Conservation (phyloP, 1,284 basidiomycete species). For the Ustilago trichophora region DNA sequence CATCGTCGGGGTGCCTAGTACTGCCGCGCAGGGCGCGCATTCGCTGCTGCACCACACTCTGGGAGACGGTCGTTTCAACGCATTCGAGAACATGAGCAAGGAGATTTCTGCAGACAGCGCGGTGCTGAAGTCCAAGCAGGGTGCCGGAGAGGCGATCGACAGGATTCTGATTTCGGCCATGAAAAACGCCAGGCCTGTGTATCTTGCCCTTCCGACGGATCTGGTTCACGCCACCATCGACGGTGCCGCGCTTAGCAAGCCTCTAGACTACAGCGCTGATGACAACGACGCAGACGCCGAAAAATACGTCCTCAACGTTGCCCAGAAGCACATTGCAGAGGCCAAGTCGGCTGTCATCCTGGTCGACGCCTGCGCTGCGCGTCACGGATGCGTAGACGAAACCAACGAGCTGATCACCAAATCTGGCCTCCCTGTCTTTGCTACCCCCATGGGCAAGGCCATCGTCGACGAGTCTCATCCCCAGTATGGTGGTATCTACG, state of each 20-base stretch:
- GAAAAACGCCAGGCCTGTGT: constrained; percentile 79
- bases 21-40: constrained; percentile 73
- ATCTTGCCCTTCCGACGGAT: constrained; percentile 87
- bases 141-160: constrained; percentile 77
- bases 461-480: constrained; percentile 80
- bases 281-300: constrained; percentile 74
- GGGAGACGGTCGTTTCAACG: constrained; percentile 71
- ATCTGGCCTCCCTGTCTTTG: constrained; percentile 70
- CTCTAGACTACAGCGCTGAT: constrained; percentile 56
- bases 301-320: constrained; percentile 74
- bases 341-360: constrained; percentile 80
- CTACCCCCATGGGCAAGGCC: constrained; percentile 89
- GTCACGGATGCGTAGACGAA: constrained; percentile 79
- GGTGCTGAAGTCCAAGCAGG: constrained; percentile 34
- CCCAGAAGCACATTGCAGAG: constrained; percentile 70
- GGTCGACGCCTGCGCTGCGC: constrained; percentile 85
- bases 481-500: constrained; percentile 85
- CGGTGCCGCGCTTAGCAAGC: constrained; percentile 74
- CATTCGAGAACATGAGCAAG: constrained; percentile 79
- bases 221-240: constrained; percentile 78
- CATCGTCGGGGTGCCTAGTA: constrained; percentile 86
- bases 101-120: constrained; percentile 81
- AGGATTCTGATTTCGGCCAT: constrained; percentile 80
- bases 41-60: constrained; percentile 68
- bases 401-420: constrained; percentile 76